Base-by-base conservation (phyloP, 768 basidiomycete species). In the Clavaria fumosa region DNA sequence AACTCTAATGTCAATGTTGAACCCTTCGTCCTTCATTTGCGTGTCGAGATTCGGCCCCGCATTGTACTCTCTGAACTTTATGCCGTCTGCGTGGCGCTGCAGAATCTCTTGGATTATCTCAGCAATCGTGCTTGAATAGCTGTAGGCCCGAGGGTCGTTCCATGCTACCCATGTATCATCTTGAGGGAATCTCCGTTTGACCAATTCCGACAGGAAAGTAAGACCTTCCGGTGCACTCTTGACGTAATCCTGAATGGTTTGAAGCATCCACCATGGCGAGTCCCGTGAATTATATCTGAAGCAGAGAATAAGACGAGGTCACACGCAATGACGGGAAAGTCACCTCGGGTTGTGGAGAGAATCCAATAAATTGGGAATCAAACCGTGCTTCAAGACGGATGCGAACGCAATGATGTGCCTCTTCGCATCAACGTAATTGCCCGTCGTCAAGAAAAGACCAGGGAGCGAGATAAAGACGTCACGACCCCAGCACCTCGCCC, bases 211-310 rank as follows among this genome's bases (percentile, higher is more conserved):
- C 21, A 97, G 70, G 40, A 97, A 69, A 0, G 75, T 61, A 20
- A 80, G 50, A 1, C 95, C 95, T 44, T 88, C 79, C 0, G 95
- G 91, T 1, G 82, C 86, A 54, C 67, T 77, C 32, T 59, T 60
- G 15, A 73, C 78, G 53, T 96, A 97, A 54, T 97, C 90, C 50
- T 97, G 95, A 38, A 99, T 95, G 51, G 83, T 95, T 54, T 99
- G 93, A 41, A 96, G 55, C 84, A 97, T 93, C 88, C 90, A 97
- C 93, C 91, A 97, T 3, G 95, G 93, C 5, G 88, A 89, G 53
- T 99, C 95, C 37, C 95, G 78, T 4, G 88, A 97, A 56, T 97
- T 97, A 57, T 89, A 91, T 43, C 83, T 83, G 42, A 6, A 14
- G 26, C 9, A 28, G 14, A 27, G 24, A 0, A 27, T 33, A 23